A percentile compares a stretch with the other conserved stretches of the same genome.
phyloP scores from a whole-genome alignment of 2,329 filamentous ascomycete genomes.

The Colletotrichum sp. region DNA sequence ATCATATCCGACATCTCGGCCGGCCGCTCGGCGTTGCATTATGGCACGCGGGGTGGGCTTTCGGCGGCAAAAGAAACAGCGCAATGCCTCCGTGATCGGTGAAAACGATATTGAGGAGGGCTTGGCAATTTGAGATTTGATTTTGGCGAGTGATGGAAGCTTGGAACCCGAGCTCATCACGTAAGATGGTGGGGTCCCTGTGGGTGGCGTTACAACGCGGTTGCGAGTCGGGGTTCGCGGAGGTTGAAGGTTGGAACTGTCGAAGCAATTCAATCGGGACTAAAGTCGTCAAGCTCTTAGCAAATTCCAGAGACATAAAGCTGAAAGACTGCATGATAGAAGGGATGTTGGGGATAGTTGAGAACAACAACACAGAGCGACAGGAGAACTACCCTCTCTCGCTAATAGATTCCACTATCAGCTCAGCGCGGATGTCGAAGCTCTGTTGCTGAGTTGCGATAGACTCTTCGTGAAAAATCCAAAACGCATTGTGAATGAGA shows the following conservation, averaged over 20 bases:
- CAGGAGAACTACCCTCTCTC: too few species aligned
- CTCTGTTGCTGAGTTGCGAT: background rate
- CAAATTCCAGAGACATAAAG: background rate
- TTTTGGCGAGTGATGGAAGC: background rate
- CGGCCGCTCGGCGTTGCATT: constrained; percentile 9
- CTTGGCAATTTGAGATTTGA: background rate
- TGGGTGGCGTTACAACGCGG: background rate
- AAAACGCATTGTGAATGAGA: fast-evolving
- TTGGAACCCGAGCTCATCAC: background rate
- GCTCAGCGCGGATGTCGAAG: background rate
- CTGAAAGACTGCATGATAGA: fast-evolving
- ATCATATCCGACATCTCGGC: constrained; percentile 4
- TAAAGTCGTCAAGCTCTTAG: too few species aligned
- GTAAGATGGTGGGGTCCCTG: background rate
- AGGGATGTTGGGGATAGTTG: background rate
- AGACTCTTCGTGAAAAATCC: background rate
- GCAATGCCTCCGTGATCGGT: constrained; percentile 10
- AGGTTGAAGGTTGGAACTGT: too few species aligned
- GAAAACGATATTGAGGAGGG: background rate
- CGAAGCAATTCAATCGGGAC: too few species aligned
- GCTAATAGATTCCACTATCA: too few species aligned
- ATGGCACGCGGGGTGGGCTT: background rate
- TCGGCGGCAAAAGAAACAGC: background rate
- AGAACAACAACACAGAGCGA: too few species aligned
- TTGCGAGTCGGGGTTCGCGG: too few species aligned